Conservation (phyloP, 768 basidiomycete species). For the Boletus eberwhitei region DNA sequence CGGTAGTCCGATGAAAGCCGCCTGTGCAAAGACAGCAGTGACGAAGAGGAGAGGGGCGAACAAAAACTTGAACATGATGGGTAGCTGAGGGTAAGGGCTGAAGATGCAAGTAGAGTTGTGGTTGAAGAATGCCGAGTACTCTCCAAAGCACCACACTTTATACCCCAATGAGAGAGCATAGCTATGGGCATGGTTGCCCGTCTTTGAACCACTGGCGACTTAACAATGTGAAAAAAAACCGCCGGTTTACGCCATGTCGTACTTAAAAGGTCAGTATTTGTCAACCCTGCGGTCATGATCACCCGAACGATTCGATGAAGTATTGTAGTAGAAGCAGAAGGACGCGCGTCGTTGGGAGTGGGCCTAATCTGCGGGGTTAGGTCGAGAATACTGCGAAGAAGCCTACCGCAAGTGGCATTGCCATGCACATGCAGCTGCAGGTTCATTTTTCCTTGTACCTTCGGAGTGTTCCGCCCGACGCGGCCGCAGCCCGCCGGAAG, state of each 20-base stretch:
- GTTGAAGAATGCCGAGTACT: background rate
- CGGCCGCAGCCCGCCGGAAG: background rate
- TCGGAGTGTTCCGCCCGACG: background rate
- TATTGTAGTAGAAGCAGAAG: background rate
- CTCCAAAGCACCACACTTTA: background rate
- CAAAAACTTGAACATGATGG: constrained; percentile 18
- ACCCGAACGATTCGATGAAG: background rate
- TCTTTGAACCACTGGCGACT: background rate
- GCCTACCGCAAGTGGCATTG: background rate
- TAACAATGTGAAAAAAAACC: too few species aligned
- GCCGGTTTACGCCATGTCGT: background rate
- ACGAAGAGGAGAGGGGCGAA: constrained; percentile 27
- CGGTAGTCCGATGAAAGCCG: constrained; percentile 40
- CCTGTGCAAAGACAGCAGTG: constrained; percentile 40
- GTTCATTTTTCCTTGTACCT: background rate
- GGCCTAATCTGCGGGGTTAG: too few species aligned
- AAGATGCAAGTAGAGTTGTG: background rate
- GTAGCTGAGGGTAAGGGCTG: background rate
- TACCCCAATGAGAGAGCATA: background rate
- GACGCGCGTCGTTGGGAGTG: background rate
- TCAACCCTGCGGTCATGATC: background rate
- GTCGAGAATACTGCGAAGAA: background rate
- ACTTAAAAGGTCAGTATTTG: background rate
- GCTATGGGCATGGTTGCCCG: constrained; percentile 4
- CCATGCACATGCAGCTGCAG: background rate